Base-by-base conservation (phyloP, 2,329 filamentous ascomycete genomes). In the Gnomoniopsis sp. region DNA sequence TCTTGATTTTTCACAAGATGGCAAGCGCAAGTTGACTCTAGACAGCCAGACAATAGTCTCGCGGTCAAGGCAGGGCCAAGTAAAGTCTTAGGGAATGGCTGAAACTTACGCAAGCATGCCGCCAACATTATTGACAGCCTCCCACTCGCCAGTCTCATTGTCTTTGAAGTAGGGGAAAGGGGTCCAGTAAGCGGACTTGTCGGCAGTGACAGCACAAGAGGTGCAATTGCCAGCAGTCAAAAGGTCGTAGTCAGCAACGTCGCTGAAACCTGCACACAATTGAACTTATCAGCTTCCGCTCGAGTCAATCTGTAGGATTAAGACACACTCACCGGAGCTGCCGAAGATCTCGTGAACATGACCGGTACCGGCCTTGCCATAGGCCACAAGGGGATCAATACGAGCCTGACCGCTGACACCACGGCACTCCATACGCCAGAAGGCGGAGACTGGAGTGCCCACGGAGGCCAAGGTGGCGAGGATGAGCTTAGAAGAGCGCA, bases 341-440 rank as follows among this genome's bases (percentile, higher is more conserved):
- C 91, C 92, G 71, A 90, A 86, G 66, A 95, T 83, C 17, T 85
- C 77, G 73, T 96, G 92, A 22, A 83, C 81, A 72, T 96, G 92
- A 60, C 78, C 71, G 11, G 87, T 83, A 36, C 85, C 63, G 21
- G 68, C 66, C 44, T 47, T 34, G 52, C 85, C 87, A 2, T 81
- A 82, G 59, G 84, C 80, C 57, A 95, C 79, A 57, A 96, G 79
- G 19, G 91, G 91, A 69, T 96, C 91, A 44, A 96, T 78, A 58
- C 90, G 84, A 52, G 85, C 88, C 58, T 90, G 71, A 62, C 86
- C 90, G 64, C 86, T 79, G 49, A 83, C 81, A 57, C 86, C 87
- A 65, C 84, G 88, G 74, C 91, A 96, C 67, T 91, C 88, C 82
- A 96, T 89, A 70, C 92, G 90, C 90, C 90, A 96, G 74, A 96